Percentiles rank a stretch among this genome's conserved stretches.
These are phyloP conservation scores for Tillandsia fasciculata DNA, from an alignment of 176 grass and related monocot species.

Conservation along the genomic window DNA sequence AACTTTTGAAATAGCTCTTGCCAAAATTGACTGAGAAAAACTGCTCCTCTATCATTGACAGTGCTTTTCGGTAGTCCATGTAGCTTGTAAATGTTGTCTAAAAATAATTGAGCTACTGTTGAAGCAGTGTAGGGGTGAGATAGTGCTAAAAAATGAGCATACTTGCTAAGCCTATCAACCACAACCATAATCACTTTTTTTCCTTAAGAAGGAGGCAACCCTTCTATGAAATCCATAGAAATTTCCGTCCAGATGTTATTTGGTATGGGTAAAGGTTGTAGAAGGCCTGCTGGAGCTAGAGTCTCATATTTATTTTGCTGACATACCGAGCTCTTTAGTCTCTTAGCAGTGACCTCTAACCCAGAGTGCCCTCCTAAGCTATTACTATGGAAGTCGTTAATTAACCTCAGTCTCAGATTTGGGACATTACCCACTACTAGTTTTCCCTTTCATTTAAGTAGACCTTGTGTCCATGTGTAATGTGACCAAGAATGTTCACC, in stretches of 20 bases:
- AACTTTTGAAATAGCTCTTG: background rate
- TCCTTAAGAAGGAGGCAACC: background rate
- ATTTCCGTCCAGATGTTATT: background rate
- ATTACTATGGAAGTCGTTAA: background rate
- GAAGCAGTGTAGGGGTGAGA: background rate
- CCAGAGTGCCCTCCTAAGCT: background rate
- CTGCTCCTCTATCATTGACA: background rate
- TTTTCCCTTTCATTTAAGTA: background rate
- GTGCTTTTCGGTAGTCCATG: background rate
- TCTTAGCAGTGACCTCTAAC: background rate
- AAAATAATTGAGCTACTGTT: background rate
- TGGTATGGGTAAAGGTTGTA: background rate
- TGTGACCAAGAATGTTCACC: no score
- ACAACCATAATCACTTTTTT: conserved; percentile 1
- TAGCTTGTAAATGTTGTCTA: background rate
- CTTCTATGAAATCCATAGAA: conserved; percentile 7
- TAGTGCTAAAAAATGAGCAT: background rate
- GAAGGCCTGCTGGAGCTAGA: background rate
- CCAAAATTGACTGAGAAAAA: background rate
- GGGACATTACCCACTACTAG: background rate
- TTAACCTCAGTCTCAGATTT: background rate
- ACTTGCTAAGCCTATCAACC: background rate
- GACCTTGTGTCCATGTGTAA: background rate
- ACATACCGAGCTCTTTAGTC: background rate
- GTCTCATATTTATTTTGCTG: background rate